These are phyloP conservation scores for Colletotrichum paranaense DNA, from an alignment of 2,329 filamentous ascomycete genomes.

Conservation along the genomic window DNA sequence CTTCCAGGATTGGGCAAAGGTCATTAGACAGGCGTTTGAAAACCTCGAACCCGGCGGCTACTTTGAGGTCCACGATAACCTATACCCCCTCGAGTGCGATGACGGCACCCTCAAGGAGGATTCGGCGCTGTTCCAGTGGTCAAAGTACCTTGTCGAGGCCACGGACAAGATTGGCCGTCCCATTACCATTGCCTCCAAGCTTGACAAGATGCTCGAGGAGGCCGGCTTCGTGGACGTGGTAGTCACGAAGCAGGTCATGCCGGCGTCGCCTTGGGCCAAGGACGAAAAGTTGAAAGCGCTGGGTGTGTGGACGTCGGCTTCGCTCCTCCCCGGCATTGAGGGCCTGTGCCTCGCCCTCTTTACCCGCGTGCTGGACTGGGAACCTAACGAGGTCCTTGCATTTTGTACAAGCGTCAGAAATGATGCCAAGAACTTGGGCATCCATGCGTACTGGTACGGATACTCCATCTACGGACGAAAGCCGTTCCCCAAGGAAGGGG, in stretches of 20 bases:
- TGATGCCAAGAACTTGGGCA: constrained; percentile 39
- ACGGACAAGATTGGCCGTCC: constrained; percentile 14
- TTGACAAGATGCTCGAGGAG: constrained; percentile 36
- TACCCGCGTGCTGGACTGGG: constrained; percentile 39
- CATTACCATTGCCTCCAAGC: constrained; percentile 33
- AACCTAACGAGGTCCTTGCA: constrained; percentile 39
- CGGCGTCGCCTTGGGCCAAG: constrained; percentile 54
- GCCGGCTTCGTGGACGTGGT: constrained; percentile 45
- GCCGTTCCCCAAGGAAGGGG: neutral
- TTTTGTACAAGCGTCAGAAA: constrained; percentile 39
- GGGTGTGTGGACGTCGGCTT: constrained; percentile 39
- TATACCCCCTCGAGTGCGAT: constrained; percentile 43
- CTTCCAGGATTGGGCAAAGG: constrained; percentile 39
- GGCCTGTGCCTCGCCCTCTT: constrained; percentile 40
- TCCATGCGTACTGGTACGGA: constrained; percentile 43
- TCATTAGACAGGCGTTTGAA: constrained; percentile 35
- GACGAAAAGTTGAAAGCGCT: constrained; percentile 54
- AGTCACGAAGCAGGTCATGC: constrained; percentile 45
- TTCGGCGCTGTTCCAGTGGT: constrained; percentile 44
- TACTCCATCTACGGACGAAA: constrained; percentile 27
- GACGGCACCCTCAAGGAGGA: constrained; percentile 41
- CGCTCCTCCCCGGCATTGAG: constrained; percentile 38
- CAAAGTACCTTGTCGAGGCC: constrained; percentile 55
- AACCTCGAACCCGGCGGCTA: constrained; percentile 24
- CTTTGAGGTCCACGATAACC: constrained; percentile 51